Conservation (phyloP, 371 early-diverging fungal species). For the Nosema muscidifuracis region DNA sequence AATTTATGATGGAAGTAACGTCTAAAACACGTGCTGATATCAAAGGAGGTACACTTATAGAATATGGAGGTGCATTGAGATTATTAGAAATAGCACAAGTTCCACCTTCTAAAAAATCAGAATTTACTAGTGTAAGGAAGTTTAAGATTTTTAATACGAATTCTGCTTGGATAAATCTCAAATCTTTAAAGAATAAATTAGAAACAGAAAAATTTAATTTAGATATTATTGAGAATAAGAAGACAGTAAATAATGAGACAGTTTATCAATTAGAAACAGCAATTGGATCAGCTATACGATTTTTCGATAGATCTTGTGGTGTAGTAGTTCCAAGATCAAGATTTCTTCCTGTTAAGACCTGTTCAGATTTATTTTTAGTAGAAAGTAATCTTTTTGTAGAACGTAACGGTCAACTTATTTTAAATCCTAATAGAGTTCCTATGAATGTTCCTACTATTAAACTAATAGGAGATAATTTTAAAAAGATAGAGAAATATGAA, state of each 20-base stretch:
- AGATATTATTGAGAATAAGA: constrained; percentile 94
- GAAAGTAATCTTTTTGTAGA: constrained; percentile 84
- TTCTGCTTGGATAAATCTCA: constrained; percentile 89
- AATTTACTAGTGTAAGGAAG: constrained; percentile 96
- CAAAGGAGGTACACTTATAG: constrained; percentile 97
- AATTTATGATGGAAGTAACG: constrained; percentile 97
- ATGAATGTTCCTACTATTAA: constrained; percentile 81
- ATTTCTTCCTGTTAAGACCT: constrained; percentile 96
- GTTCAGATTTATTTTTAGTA: constrained; percentile 91
- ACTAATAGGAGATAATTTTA: constrained; percentile 85
- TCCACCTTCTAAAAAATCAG: constrained; percentile 79
- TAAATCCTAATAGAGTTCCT: constrained; percentile 80
- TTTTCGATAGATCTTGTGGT: constrained; percentile 86
- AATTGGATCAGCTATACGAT: constrained; percentile 95
- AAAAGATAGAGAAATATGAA: constrained; percentile 71
- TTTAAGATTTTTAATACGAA: constrained; percentile 99
- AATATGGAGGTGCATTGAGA: constrained; percentile 83
- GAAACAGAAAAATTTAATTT: constrained; percentile 72
- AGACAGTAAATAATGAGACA: constrained; percentile 72
- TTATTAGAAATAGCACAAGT: constrained; percentile 98
- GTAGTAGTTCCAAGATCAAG: constrained; percentile 91
- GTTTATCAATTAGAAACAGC: constrained; percentile 98
- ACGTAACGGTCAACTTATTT: constrained; percentile 76
- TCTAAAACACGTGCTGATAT: constrained; percentile 98
- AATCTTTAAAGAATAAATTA: constrained; percentile 83